Evolutionary conservation across 345 rosid genomes (phyloP), one percentile per base, ranked within the genome.

Genomic region (Schrenkiella parvula): DNA sequence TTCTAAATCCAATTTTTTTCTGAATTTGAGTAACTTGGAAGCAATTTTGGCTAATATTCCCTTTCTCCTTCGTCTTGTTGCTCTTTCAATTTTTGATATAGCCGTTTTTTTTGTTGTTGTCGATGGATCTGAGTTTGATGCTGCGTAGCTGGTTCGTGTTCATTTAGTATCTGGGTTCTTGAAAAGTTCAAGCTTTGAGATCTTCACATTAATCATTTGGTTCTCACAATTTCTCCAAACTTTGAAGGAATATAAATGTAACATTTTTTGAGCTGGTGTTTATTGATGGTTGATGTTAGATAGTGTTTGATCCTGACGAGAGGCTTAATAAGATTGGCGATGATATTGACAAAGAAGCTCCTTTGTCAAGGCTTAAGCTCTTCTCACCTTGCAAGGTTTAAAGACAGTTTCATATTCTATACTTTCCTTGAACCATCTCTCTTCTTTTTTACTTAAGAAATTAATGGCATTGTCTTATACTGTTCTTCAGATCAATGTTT

Each of bases 301-400:
- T 95, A 60, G 90, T 85, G 50, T 95, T 86, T 79, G 88, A 95
- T 77, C 91, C 88, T 70, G 95, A 91, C 55, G 96, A 83, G 82
- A 89, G 84, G 80, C 35, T 85, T 12, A 88, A 88, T 83, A 86
- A 83, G 76, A 78, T 89, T 10, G 93, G 91, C 0, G 90, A 91
- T 83, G 80, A 87, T 66, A 87, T 89, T 54, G 96, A 91, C 78
- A 82, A 65, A 83, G 81, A 83, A 48, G 95, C 97, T 79, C 96
- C 97, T 19, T 91, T 91, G 48, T 95, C 97, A 37, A 85, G 97
- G 79, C 93, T 95, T 81, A 82, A 84, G 57, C 82, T 95, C 31
- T 95, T 91, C 87, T 95, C 99, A 25, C 99, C 97, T 75, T 95
- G 96, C 87, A 95, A 91, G 96, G 97, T 91, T 64, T 9, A 5